Conservation (phyloP, 2,329 filamentous ascomycete genomes). For the Zasmidium citrigriseum region DNA sequence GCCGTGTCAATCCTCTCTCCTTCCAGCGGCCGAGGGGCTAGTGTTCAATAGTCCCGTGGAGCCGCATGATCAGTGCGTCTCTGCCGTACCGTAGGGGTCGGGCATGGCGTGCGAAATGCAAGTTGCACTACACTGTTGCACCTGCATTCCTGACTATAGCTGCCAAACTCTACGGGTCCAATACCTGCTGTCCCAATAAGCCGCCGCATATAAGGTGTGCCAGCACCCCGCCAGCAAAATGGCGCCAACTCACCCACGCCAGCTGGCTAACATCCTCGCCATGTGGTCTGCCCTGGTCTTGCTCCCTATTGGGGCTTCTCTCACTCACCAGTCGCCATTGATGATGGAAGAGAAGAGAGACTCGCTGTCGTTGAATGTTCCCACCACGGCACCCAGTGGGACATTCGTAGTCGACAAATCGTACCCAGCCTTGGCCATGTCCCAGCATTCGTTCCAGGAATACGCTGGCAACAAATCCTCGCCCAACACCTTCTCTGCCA, state of each 20-base stretch:
- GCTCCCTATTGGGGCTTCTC: slow-evolving; percentile 11
- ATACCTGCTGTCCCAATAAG: not conserved
- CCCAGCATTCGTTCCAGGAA: slow-evolving; percentile 17
- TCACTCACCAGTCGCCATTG: slow-evolving; percentile 8
- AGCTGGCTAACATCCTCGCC: not conserved
- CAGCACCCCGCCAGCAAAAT: not conserved
- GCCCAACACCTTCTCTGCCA: slow-evolving; percentile 16
- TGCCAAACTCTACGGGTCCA: not conserved
- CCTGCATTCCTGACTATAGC: not conserved
- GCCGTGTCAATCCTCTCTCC: not conserved
- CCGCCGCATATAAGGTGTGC: not conserved
- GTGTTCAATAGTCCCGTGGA: not conserved
- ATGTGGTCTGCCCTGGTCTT: slow-evolving; percentile 14
- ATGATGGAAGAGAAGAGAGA: slow-evolving; percentile 3
- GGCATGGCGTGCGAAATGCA: slow-evolving; percentile 1
- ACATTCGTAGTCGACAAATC: slow-evolving; percentile 6
- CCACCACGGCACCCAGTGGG: slow-evolving; percentile 2
- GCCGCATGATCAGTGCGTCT: not conserved
- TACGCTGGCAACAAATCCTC: slow-evolving; percentile 16
- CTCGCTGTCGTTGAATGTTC: slow-evolving; percentile 3
- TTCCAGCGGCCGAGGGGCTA: not conserved
- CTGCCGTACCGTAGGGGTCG: not conserved
- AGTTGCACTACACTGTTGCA: not conserved
- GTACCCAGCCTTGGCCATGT: slow-evolving; percentile 12
- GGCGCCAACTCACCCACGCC: not conserved